Evolutionary conservation across 768 basidiomycete species (phyloP), one percentile per base, ranked within the genome.

Genomic region (Suillus tomentosus): DNA sequence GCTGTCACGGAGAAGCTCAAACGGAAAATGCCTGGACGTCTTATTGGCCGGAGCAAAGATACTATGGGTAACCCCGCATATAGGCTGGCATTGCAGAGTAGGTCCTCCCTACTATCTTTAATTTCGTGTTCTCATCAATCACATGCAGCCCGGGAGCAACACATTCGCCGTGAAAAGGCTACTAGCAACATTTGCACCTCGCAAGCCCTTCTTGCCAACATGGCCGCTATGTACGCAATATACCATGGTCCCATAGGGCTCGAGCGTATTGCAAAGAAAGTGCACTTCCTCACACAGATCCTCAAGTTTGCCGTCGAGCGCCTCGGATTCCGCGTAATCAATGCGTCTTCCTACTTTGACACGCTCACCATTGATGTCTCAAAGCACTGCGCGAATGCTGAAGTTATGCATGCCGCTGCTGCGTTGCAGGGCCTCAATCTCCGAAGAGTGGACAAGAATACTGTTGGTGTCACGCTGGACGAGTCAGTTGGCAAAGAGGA

Each of bases 121-220:
- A 50, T 64, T 60, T 72, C 24, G 68, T 61, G 10, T 40, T 19
- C 24, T 43, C 11, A 54, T 56, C 19, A 64, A 62, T 60, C 8
- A 27, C 45, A 34, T 51, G 22, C 64, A 96, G 94, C 96, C 64
- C 92, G 95, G 34, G 95, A 97, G 74, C 96, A 96, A 77, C 95
- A 97, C 72, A 97, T 98, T 67, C 91, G 96, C 64, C 91, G 96
- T 24, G 96, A 99, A 76, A 98, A 95, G 79, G 96, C 97, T 0
- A 99, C 97, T 5, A 95, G 93, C 72, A 99, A 99, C 73, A 97
- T 99, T 64, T 99, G 97, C 74, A 99, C 97, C 7, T 94, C 92
- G 68, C 96, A 99, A 78, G 97, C 95, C 0, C 86, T 99, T 19
- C 90, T 99, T 34, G 97, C 97, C 22, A 99, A 99, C 78, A 98